These are phyloP conservation scores for Aspergillus indologenus DNA, from an alignment of 495 filamentous ascomycete genomes.

Conservation along the genomic window DNA sequence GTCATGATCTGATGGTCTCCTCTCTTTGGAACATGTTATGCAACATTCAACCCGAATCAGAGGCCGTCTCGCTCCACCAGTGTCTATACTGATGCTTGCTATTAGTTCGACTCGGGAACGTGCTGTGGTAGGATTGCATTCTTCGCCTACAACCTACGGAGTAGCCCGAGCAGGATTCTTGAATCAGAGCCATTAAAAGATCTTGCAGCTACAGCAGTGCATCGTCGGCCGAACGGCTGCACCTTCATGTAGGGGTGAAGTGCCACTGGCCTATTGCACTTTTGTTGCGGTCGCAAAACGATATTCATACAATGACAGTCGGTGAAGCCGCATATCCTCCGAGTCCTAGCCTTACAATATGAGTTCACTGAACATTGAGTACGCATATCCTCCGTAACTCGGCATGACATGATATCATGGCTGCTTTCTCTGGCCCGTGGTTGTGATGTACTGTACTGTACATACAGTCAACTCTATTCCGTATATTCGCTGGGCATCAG, in stretches of 20 bases:
- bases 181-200: not conserved
- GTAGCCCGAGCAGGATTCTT: not conserved
- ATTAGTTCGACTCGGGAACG: not conserved
- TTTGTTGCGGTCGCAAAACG: not conserved
- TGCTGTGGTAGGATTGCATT: not conserved
- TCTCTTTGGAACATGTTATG: not conserved
- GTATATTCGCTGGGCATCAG: no score
- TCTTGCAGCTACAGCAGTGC: not conserved
- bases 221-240: not conserved
- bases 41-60: constrained; percentile 1
- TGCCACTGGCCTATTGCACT: not conserved
- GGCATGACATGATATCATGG: constrained; percentile 8
- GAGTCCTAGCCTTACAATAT: not conserved
- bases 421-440: not conserved
- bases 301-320: not conserved
- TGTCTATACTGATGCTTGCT: not conserved
- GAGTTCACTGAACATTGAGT: not conserved
- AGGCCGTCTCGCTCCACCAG: constrained; percentile 6
- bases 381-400: not conserved
- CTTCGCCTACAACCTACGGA: not conserved
- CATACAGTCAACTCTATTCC: not conserved
- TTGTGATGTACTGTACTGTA: not conserved
- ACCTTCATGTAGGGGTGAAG: not conserved
- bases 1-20: not conserved
- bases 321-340: not conserved